Evolutionary conservation across 805 yeast species (phyloP), one percentile per base, ranked within the genome.

Genomic region (Yarrowia alimentaria): DNA sequence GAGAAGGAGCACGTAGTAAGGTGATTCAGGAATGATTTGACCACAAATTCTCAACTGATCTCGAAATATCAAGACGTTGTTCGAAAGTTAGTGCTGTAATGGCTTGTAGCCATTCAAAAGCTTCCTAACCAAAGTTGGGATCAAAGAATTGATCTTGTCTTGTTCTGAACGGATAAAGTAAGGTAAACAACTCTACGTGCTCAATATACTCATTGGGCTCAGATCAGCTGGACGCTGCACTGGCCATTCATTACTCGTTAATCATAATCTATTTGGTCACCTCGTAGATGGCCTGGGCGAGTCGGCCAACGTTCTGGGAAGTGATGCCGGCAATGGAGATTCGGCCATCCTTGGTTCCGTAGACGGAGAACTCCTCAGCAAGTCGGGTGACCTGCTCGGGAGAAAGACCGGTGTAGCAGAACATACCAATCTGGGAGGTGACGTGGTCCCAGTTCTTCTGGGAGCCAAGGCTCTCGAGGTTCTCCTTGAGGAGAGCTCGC

Each of bases 361-460:
- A 91, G 38, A 91, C 81, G 24, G 82, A 95, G 66, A 83, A 95
- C 59, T 82, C 78, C 53, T 75, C 64, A 61, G 87, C 95, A 55
- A 90, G 74, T 58, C 85, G 76, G 47, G 75, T 76, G 51, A 85
- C 95, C 79, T 87, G 91, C 24, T 78, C 83, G 21, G 83, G 72
- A 5, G 76, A 69, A 60, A 91, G 76, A 1, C 96, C 99, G 22
- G 98, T 91, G 71, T 82, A 91, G 26, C 96, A 88, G 67, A 91
- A 91, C 98, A 91, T 91, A 60, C 99, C 99, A 56, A 86, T 84
- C 73, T 93, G 99, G 57, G 75, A 73, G 38, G 81, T 83, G 61
- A 91, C 86, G 69, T 91, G 98, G 58, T 80, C 84, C 98, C 98
- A 91, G 60, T 74, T 78, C 40, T 96, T 96, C 22, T 96, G 95